phyloP scores from a whole-genome alignment of 2,329 filamentous ascomycete species.

The Colletotrichum sidae region DNA sequence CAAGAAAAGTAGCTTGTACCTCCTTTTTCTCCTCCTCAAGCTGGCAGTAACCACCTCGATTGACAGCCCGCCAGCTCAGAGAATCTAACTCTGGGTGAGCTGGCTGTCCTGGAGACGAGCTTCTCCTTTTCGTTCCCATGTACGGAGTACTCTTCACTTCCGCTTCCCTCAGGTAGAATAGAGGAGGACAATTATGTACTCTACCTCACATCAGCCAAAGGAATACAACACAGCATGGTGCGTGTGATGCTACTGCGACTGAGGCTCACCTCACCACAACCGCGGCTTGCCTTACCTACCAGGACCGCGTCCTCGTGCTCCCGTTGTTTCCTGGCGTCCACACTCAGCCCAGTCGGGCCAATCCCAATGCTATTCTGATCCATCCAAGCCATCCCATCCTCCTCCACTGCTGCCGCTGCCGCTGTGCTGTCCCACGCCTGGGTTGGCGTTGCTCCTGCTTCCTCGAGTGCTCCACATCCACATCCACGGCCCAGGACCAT shows the following conservation, averaged over 20 bases:
- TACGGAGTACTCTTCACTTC: conserved; percentile 3
- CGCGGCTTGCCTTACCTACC: conserved; percentile 11
- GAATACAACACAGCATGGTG: no score
- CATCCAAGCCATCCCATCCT: conserved; percentile 31
- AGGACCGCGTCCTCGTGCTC: no score
- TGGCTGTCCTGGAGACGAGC: neutral
- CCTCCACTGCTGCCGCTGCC: conserved; percentile 24
- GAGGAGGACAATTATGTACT: neutral
- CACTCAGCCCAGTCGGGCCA: conserved; percentile 31
- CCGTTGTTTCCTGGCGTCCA: neutral
- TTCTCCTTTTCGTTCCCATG: conserved; percentile 30
- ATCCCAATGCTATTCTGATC: conserved; percentile 35
- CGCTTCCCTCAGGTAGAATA: neutral
- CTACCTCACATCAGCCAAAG: neutral
- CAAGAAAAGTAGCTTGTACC: no score
- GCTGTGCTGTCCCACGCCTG: conserved; percentile 16
- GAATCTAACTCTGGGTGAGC: neutral
- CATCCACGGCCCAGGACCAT: no score
- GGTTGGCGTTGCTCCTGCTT: no score
- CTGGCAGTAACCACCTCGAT: no score
- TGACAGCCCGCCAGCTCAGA: neutral
- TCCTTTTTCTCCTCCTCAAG: no score
- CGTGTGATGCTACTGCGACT: no score
- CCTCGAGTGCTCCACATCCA: no score
- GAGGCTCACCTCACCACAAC: conserved; percentile 8